Evolutionary conservation across 306 rosid genomes (phyloP).

Genomic region (Mimosa pudica): DNA sequence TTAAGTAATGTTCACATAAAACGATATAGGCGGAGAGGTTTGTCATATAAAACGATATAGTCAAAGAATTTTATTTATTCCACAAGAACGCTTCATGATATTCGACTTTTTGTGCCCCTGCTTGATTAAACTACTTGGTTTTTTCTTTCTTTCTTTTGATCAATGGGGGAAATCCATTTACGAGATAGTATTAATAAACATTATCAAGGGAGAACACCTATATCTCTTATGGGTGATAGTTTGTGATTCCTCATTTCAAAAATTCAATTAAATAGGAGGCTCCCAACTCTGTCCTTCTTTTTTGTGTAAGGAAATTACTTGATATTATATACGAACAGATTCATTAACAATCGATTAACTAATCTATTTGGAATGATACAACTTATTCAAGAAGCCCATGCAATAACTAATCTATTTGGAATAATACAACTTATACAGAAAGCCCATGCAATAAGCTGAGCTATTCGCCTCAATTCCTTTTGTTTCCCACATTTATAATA

Average conservation of each 20-base stretch:
- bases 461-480: too few relatives aligned
- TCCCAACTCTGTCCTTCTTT: background rate
- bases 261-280: background rate
- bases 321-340: background rate
- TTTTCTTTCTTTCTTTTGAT: background rate
- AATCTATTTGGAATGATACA: background rate
- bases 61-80: background rate
- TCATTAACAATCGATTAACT: background rate
- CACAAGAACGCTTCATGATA: background rate
- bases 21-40: background rate
- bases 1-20: background rate
- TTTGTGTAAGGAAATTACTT: background rate
- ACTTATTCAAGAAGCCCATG: background rate
- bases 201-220: too few relatives aligned
- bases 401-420: background rate
- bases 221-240: too few relatives aligned
- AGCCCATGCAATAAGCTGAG: background rate
- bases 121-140: too few relatives aligned
- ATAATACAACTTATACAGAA: background rate
- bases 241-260: too few relatives aligned
- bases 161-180: background rate
- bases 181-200: background rate
- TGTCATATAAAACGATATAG: background rate
- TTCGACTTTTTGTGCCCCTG: background rate
- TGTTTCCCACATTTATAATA: too few relatives aligned